phyloP scores from a whole-genome alignment of 2,329 filamentous ascomycete genomes.

The Dactylellina cionopaga region DNA sequence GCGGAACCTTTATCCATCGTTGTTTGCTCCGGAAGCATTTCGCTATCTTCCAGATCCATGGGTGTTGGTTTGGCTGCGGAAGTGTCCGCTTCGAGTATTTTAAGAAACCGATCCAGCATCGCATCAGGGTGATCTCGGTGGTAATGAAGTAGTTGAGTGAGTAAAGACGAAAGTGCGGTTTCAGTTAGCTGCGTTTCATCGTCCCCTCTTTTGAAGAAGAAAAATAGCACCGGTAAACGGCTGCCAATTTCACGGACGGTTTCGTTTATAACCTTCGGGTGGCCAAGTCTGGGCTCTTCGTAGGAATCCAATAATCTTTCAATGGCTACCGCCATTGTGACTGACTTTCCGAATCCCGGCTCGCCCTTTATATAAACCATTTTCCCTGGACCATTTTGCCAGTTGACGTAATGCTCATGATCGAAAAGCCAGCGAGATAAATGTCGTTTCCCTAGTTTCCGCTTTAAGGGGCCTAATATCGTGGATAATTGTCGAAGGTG shows the following conservation, averaged over 20 bases:
- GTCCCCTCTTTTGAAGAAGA: constrained; percentile 21
- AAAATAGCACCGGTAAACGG: neutral
- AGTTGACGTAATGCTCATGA: constrained; percentile 14
- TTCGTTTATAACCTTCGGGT: neutral
- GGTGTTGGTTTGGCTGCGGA: too few species aligned
- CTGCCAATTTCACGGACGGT: neutral
- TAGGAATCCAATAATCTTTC: constrained; percentile 15
- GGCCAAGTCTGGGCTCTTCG: neutral
- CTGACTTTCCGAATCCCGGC: constrained; percentile 38
- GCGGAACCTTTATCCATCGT: too few species aligned
- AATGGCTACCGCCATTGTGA: constrained; percentile 23
- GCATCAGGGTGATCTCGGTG: neutral
- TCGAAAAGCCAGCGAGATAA: constrained; percentile 36
- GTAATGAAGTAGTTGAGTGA: constrained; percentile 13
- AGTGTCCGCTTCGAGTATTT: too few species aligned
- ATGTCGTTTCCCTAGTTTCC: constrained; percentile 10
- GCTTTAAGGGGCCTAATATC: constrained; percentile 21
- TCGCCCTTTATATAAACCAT: constrained; percentile 39
- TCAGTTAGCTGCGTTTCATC: neutral
- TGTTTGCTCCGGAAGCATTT: too few species aligned
- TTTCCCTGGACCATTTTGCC: constrained; percentile 19
- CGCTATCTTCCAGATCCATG: too few species aligned
- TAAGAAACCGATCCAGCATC: too few species aligned
- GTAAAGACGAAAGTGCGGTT: neutral
- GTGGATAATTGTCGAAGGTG: constrained; percentile 21